Base-by-base conservation (phyloP, 768 basidiomycete genomes). In the Pisolithus sp. region DNA sequence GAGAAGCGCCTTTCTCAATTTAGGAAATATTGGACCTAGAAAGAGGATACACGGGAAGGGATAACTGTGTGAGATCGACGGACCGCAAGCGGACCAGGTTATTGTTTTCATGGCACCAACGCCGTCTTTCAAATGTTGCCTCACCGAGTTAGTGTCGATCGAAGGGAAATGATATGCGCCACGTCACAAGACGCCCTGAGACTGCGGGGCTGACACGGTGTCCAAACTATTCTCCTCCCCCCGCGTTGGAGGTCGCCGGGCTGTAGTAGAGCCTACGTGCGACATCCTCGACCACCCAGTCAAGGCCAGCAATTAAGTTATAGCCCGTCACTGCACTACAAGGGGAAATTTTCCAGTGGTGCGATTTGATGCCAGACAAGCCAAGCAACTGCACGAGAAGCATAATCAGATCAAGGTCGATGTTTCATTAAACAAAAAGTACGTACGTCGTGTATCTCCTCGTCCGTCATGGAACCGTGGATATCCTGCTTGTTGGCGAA, bases 401-500 rank as follows among this genome's bases (percentile, higher is more conserved):
- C 31, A 6, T 23, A 3, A 17, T 48, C 18, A 41, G 51, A 57
- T 61, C 52, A 49, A 48, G 49, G 26, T 45, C 43, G 48, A 39
- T 38, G 30, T 31, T 18, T 17, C 13, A 24, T 1, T 37, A 49
- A 41, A 46, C 39, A 40, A 26, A 34, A 48, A 13, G 18, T 42
- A 74, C 86, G 67, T 67, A 90, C 94, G 64, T 89, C 77, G 54
- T 83, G 76, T 58, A 97, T 96, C 71, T 96, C 92, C 30, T 70
- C 66, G 55, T 84, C 80, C 30, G 80, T 79, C 83, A 97, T 82
- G 1, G 93, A 87, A 46, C 92, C 90, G 52, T 80, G 79, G 52
- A 98, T 80, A 71, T 99, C 96, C 65, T 96, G 94, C 70, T 99
- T 99, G 71, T 99, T 99, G 26, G 96, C 96, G 64, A 98, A 90